Conservation (phyloP, 2,329 filamentous ascomycete genomes). For the Epichloe amarillans region DNA sequence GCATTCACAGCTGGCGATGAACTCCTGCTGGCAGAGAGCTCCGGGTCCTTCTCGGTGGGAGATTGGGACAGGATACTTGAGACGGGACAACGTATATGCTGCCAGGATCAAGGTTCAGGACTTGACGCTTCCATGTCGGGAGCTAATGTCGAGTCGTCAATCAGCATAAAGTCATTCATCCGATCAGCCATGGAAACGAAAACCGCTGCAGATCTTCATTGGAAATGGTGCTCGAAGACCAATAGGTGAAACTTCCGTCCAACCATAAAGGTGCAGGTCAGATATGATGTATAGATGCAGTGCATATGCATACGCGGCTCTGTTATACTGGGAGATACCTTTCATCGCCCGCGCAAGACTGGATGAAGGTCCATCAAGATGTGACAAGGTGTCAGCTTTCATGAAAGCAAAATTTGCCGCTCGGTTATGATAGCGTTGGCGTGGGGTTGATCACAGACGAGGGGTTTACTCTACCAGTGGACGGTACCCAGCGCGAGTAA, state of each 20-base stretch:
- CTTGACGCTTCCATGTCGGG: slow-evolving; percentile 33
- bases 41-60: slow-evolving; percentile 61
- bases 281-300: neutral
- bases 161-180: slow-evolving; percentile 44
- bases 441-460: neutral
- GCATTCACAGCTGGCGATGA: slow-evolving; percentile 64
- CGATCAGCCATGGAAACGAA: slow-evolving; percentile 47
- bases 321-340: neutral
- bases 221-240: slow-evolving; percentile 32
- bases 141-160: slow-evolving; percentile 25
- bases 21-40: slow-evolving; percentile 66
- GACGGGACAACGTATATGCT: slow-evolving; percentile 53
- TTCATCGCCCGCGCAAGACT: neutral
- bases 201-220: slow-evolving; percentile 39
- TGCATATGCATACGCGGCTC: neutral
- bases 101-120: slow-evolving; percentile 24
- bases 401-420: neutral
- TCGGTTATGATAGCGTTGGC: neutral
- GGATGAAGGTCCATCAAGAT: neutral
- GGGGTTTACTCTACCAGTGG: neutral
- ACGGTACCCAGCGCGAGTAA: neutral
- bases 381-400: neutral
- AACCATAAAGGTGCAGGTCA: neutral
- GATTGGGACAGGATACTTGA: slow-evolving; percentile 64
- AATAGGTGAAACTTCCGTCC: neutral